Evolutionary conservation across 176 grass and related monocot species (phyloP).

Genomic region (Hordeum marinum): DNA sequence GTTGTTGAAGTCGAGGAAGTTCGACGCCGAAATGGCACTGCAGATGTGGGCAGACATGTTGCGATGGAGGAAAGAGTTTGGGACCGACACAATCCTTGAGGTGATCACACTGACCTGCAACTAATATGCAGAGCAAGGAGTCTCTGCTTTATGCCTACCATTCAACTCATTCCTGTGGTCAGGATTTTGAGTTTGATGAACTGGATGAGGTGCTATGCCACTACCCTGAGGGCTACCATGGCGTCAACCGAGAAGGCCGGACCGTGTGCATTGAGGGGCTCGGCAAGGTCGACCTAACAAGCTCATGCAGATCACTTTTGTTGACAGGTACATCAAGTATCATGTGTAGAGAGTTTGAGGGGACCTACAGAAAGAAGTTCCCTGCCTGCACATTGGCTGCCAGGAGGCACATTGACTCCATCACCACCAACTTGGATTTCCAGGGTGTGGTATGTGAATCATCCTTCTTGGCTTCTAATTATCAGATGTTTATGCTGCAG

Average conservation of each 20-base stretch:
- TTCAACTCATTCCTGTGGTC: neutral
- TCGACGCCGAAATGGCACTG: slow-evolving; percentile 73
- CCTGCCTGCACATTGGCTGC: slow-evolving; percentile 94
- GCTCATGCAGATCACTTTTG: slow-evolving; percentile 75
- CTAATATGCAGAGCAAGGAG: neutral
- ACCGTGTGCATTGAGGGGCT: slow-evolving; percentile 95
- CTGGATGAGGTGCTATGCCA: slow-evolving; percentile 61
- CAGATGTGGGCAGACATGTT: slow-evolving; percentile 99
- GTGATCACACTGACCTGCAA: slow-evolving; percentile 24
- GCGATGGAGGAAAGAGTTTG: slow-evolving; percentile 91
- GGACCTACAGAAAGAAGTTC: slow-evolving; percentile 82
- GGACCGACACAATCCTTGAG: slow-evolving; percentile 82
- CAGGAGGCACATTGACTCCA: slow-evolving; percentile 82
- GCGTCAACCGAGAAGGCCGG: slow-evolving; percentile 73
- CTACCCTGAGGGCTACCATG: slow-evolving; percentile 96
- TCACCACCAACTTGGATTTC: slow-evolving; percentile 87
- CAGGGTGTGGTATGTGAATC: slow-evolving; percentile 81
- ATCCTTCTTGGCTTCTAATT: neutral
- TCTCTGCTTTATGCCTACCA: neutral
- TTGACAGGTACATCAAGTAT: slow-evolving; percentile 96
- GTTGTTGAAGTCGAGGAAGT: slow-evolving; percentile 91
- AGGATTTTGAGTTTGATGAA: slow-evolving; percentile 96
- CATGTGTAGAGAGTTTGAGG: slow-evolving; percentile 97
- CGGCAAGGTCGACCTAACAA: slow-evolving; percentile 86
- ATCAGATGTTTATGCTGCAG: too few relatives aligned